These are phyloP conservation scores for Suaeda aralocaspica DNA, from an alignment of 148 eudicot genomes.

Conservation along the genomic window DNA sequence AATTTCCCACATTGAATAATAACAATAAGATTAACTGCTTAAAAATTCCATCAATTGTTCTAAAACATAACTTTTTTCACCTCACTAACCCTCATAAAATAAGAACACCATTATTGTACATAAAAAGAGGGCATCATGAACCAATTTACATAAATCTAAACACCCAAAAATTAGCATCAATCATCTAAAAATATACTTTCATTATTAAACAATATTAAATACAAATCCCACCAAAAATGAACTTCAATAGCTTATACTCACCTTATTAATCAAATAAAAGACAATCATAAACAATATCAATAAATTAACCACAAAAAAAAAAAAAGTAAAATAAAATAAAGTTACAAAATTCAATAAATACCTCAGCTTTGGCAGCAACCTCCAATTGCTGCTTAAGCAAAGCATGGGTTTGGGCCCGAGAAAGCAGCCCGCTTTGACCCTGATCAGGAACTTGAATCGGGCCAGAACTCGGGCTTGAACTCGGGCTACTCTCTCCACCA, in stretches of 20 bases:
- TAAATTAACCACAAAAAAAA: constrained; percentile 2
- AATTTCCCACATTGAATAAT: too few relatives aligned
- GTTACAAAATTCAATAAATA: constrained; percentile 11
- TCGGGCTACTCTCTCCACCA: constrained; percentile 46
- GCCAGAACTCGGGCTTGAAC: constrained; percentile 31
- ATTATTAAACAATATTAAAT: too few relatives aligned
- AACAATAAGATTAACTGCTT: too few relatives aligned
- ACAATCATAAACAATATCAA: background rate
- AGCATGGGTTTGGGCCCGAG: constrained; percentile 74
- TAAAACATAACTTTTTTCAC: too few relatives aligned
- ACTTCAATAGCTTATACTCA: background rate
- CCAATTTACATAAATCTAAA: too few relatives aligned
- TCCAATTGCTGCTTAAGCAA: constrained; percentile 89
- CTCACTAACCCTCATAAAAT: too few relatives aligned
- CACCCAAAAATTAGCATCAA: background rate
- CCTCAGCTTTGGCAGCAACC: constrained; percentile 95
- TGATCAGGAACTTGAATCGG: constrained; percentile 22
- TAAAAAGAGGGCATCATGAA: background rate
- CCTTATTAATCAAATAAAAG: background rate
- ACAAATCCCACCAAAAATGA: background rate
- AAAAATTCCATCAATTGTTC: too few relatives aligned
- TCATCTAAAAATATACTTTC: background rate
- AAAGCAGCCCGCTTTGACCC: constrained; percentile 31
- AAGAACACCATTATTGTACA: background rate
- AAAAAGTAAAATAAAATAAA: background rate